phyloP scores from a whole-genome alignment of 148 eudicot genomes.

The Cornus kousa region DNA sequence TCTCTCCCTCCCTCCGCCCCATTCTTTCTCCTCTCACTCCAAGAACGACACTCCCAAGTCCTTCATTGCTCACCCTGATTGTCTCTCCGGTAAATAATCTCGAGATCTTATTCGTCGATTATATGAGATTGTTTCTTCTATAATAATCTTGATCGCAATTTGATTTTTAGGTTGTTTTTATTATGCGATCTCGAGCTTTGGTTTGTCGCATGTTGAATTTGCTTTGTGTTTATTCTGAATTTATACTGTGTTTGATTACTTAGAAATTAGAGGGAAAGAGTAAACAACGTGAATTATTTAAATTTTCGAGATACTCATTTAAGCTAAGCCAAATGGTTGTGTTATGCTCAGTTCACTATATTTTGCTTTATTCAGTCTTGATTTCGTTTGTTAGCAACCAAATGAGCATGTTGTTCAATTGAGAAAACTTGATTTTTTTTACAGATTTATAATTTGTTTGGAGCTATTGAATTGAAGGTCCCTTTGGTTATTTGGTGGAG shows the following conservation, averaged over 20 bases:
- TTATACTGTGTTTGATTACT: background rate
- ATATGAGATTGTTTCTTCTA: too few relatives aligned
- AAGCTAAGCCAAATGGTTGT: background rate
- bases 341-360: background rate
- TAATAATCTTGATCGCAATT: background rate
- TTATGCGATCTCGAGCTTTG: background rate
- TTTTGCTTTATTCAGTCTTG: background rate
- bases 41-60: background rate
- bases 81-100: slow-evolving; percentile 14
- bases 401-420: background rate
- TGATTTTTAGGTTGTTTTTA: background rate
- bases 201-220: slow-evolving; percentile 9
- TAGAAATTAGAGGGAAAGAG: slow-evolving; percentile 27
- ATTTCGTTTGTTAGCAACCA: background rate
- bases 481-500: slow-evolving; percentile 11
- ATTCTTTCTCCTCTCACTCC: background rate
- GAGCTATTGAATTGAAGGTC: slow-evolving; percentile 14
- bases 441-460: background rate
- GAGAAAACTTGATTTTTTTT: background rate
- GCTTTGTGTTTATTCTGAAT: background rate
- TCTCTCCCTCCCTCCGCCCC: background rate
- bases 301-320: background rate
- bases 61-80: background rate
- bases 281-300: background rate
- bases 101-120: background rate